A percentile compares a stretch with the other conserved stretches of the same genome.
Conservation (phyloP, 1,139 yeast species). For the Sugiyamaella castrensis region DNA sequence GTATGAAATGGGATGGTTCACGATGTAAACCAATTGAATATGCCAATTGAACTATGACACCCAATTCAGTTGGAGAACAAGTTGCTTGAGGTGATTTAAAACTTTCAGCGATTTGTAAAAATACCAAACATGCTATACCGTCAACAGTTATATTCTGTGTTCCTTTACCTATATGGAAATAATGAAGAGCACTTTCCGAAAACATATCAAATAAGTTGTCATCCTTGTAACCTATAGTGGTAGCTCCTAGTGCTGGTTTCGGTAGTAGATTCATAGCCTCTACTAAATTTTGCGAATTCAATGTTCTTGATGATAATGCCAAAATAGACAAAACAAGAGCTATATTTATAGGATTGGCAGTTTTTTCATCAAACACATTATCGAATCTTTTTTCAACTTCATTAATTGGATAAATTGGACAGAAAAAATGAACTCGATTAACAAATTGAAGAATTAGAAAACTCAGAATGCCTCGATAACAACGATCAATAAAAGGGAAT, state of each 20-base stretch:
- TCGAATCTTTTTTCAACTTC: too few species aligned
- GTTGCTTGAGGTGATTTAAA: neutral
- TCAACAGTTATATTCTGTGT: neutral
- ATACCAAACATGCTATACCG: neutral
- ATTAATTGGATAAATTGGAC: too few species aligned
- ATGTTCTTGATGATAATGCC: neutral
- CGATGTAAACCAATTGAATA: slow-evolving; percentile 3
- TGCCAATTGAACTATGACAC: neutral
- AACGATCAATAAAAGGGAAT: too few species aligned
- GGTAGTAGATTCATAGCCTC: neutral
- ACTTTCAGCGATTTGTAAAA: neutral
- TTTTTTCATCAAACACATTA: too few species aligned
- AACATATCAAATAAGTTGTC: neutral
- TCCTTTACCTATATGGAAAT: neutral
- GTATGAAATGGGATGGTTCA: neutral
- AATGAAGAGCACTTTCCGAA: neutral
- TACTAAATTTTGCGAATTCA: neutral
- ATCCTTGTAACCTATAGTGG: neutral
- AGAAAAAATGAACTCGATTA: too few species aligned
- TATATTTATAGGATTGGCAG: too few species aligned
- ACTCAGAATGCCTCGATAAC: too few species aligned
- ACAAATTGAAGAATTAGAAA: too few species aligned
- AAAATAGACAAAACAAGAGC: too few species aligned
- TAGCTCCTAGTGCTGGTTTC: neutral
- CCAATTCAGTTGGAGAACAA: neutral